Evolutionary conservation across 139 green algal species (phyloP).

Genomic region (Raphidocelis subcapitata): DNA sequence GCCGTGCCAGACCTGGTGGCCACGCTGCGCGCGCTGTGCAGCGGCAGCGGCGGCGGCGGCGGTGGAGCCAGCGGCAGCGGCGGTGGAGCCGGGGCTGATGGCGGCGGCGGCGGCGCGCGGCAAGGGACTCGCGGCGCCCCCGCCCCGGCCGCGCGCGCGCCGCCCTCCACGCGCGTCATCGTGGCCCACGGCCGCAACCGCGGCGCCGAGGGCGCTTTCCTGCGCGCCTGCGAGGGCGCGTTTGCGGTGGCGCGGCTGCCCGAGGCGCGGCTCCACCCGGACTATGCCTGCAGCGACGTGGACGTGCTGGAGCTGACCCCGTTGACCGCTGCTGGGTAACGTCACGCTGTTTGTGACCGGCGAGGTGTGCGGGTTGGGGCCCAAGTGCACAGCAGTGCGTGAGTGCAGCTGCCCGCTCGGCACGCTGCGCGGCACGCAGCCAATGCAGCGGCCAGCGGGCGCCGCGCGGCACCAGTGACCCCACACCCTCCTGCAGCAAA

Average conservation of each 20-base stretch:
- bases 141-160: too few species aligned
- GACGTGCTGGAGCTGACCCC: constrained; percentile 37
- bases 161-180: neutral
- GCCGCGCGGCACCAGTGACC: too few species aligned
- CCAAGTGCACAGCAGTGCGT: too few species aligned
- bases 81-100: neutral
- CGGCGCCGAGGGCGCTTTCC: constrained; percentile 47
- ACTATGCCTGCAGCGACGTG: constrained; percentile 59
- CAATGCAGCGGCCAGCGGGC: too few species aligned
- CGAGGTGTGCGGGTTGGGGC: too few species aligned
- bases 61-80: neutral
- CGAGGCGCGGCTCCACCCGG: constrained; percentile 38
- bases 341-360: too few species aligned
- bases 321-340: too few species aligned
- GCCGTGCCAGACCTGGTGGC: constrained; percentile 18
- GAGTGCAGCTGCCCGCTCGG: too few species aligned
- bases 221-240: neutral
- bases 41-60: too few species aligned
- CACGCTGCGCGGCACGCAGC: too few species aligned
- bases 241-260: constrained; percentile 24
- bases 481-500: too few species aligned
- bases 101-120: neutral
- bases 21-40: constrained; percentile 17
- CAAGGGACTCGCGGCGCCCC: neutral
- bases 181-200: constrained; percentile 54